phyloP scores from a whole-genome alignment of 2,329 filamentous ascomycete genomes.

The Arthrobotrys sinensis region DNA sequence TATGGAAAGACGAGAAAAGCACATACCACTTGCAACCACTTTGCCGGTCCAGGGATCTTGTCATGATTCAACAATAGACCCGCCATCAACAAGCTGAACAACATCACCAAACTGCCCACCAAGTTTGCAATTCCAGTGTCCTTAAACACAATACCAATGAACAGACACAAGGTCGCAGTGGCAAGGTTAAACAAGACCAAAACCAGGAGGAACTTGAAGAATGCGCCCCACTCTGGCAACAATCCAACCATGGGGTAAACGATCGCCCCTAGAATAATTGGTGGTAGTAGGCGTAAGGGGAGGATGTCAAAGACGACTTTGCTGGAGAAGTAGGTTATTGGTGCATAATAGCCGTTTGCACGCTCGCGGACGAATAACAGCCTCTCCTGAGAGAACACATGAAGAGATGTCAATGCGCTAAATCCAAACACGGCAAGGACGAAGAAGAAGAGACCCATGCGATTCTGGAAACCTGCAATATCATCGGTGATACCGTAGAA shows the following conservation, averaged over 20 bases:
- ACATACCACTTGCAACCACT: constrained; percentile 88
- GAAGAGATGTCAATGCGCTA: constrained; percentile 92
- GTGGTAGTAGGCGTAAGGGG: constrained; percentile 92
- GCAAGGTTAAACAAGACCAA: constrained; percentile 96
- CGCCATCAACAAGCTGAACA: constrained; percentile 95
- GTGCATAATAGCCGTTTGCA: constrained; percentile 96
- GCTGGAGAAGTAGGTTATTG: constrained; percentile 91
- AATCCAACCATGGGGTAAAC: constrained; percentile 98
- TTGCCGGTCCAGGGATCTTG: constrained; percentile 85
- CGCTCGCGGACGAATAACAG: constrained; percentile 92
- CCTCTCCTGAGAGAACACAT: constrained; percentile 91
- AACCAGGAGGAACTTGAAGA: constrained; percentile 91
- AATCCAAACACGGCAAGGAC: constrained; percentile 95
- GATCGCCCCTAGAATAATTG: constrained; percentile 94
- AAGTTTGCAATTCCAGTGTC: constrained; percentile 92
- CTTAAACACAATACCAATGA: constrained; percentile 95
- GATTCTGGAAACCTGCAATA: constrained; percentile 97
- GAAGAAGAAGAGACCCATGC: constrained; percentile 97
- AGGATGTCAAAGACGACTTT: constrained; percentile 99
- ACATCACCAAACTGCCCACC: constrained; percentile 94
- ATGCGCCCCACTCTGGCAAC: constrained; percentile 84
- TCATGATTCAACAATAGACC: constrained; percentile 95
- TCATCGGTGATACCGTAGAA: constrained; percentile 98
- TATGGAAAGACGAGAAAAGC: background rate
- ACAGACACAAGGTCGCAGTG: constrained; percentile 91